Base-by-base conservation (phyloP, 2,329 filamentous ascomycete species). In the Lasiodiplodia theobromae region DNA sequence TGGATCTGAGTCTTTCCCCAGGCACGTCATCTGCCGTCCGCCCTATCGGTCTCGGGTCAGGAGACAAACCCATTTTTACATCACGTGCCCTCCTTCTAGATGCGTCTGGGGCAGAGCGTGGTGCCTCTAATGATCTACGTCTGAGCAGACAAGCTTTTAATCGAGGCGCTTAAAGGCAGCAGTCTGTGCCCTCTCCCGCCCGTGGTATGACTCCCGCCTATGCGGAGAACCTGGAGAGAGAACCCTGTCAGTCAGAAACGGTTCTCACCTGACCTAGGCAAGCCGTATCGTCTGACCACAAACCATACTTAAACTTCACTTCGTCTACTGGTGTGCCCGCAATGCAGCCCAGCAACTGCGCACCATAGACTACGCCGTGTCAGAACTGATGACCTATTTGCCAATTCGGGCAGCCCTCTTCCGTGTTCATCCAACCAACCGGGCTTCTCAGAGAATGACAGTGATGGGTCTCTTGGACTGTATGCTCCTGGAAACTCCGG, bases 81-180 rank as follows among this genome's bases (percentile, higher is more conserved):
- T 60, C 65, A 67, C 65, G 65, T 67, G 65, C 14, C n/a, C 44
- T 37, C 54, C 53, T 67, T 67, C 65, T 52, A 58, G 40, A 58
- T 49, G n/a, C 51, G 65, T 28, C 52, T 25, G n/a, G 47, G 65
- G 53, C 65, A 57, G 44, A 58, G 25, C 40, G 38, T 40, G 44
- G 65, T 51, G 54, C 53, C 49, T 51, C 44, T 37, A 58, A 60
- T 67, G 65, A 67, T 67, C 65, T 67, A 67, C 65, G 65, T 11
- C 60, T 64, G 44, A 52, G 12, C 60, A 51, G 60, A 64, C 60
- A 64, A 64, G 60, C 60, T 63, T 40, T 64, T 64, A 60, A 58
- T 56, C 53, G 44, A 60, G 47, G 21, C 44, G 65, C 54, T 40
- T 60, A 67, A 67, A 44, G 65, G 53, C 14, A 67, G 28, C 60